Percentiles rank a stretch among this genome's conserved stretches.
These are phyloP conservation scores for Magnolia kwangsiensis DNA, from an alignment of 164 flowering plant genomes.

Conservation along the genomic window DNA sequence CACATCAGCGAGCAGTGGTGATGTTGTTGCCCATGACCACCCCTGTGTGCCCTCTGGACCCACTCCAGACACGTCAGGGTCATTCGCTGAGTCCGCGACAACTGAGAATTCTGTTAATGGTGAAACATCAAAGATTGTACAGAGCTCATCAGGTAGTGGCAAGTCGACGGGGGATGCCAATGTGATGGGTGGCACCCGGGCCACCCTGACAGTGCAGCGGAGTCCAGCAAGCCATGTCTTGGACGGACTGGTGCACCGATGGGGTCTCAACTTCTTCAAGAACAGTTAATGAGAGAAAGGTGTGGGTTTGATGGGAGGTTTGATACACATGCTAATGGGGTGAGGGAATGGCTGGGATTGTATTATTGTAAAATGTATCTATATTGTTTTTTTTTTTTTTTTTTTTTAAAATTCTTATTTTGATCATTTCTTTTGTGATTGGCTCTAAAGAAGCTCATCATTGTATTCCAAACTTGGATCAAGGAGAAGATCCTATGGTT, in stretches of 20 bases:
- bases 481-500: no score
- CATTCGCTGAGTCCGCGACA: constrained; percentile 3
- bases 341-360: constrained; percentile 1
- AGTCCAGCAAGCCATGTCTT: constrained; percentile 53
- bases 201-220: constrained; percentile 57
- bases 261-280: constrained; percentile 78
- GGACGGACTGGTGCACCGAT: constrained; percentile 77
- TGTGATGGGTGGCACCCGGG: constrained; percentile 48
- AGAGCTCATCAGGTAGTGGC: constrained; percentile 17
- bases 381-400: neutral
- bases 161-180: constrained; percentile 25
- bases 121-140: constrained; percentile 27
- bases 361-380: neutral
- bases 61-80: constrained; percentile 3
- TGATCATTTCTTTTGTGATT: neutral
- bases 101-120: constrained; percentile 16
- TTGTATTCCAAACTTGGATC: neutral
- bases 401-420: no score
- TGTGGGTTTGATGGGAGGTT: neutral
- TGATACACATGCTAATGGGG: constrained; percentile 8
- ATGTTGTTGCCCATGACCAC: constrained; percentile 7
- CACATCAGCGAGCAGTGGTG: constrained; percentile 12
- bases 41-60: neutral
- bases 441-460: neutral
- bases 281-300: constrained; percentile 26